phyloP scores from a whole-genome alignment of 371 early-diverging fungal species.

The Mucor lusitanicus region DNA sequence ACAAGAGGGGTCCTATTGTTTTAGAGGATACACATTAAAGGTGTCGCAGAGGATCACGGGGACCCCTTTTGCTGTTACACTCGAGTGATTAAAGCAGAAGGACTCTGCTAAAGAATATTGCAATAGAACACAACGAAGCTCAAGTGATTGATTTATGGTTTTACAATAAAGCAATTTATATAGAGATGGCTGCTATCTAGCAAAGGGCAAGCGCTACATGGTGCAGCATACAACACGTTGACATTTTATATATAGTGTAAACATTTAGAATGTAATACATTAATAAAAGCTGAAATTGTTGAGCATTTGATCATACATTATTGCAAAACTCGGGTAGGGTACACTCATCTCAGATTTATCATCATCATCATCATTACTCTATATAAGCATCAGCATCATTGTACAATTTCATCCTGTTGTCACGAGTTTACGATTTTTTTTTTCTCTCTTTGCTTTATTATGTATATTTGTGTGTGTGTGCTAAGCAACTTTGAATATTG shows the following conservation, averaged over 20 bases:
- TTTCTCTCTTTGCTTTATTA: not conserved
- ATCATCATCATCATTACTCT: not conserved
- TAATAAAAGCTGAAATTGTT: not conserved
- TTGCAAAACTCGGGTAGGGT: constrained; percentile 1
- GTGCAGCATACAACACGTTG: not conserved
- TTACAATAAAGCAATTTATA: not conserved
- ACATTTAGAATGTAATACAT: not conserved
- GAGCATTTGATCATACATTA: not conserved
- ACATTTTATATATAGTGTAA: not conserved
- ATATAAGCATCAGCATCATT: constrained; percentile 1
- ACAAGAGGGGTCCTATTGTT: not conserved
- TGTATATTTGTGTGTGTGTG: not conserved
- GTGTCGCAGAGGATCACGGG: constrained; percentile 2
- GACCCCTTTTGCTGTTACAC: constrained; percentile 1
- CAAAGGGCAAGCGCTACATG: not conserved
- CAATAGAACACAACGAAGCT: not conserved
- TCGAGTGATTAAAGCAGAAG: not conserved
- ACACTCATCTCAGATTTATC: constrained; percentile 11
- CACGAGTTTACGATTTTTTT: not conserved
- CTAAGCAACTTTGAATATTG: not conserved
- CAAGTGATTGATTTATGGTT: constrained; percentile 9
- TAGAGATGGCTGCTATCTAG: not conserved
- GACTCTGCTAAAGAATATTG: not conserved
- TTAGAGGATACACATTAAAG: not conserved
- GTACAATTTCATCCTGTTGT: constrained; percentile 9